Evolutionary conservation across 495 filamentous ascomycete species (phyloP), one percentile per base, ranked within the genome.

Genomic region (Pyrenula massariospora): DNA sequence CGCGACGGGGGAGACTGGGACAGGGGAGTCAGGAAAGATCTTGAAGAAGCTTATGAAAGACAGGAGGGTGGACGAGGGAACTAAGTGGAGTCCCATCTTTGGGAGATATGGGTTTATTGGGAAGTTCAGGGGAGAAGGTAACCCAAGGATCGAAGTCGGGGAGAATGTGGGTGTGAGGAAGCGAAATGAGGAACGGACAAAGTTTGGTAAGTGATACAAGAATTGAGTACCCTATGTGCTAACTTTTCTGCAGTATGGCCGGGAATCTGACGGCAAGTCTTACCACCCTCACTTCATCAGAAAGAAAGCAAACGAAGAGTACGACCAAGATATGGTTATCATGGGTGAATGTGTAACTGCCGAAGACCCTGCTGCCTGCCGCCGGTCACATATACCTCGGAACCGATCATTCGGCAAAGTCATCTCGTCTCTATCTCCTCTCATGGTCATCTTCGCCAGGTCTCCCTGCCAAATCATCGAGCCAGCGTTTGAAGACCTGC

Each of bases 41-140:
- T 67, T 94, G 55, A 92, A 92, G 74, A 84, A 84, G 61, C 63
- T 94, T 60, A 84, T 85, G 78, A 81, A 75, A 55, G 88, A 92
- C 70, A 77, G 90, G 48, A 72, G 90, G 57, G 86, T 94, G 2
- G 90, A 95, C 69, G 50, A 58, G 21, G 89, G 89, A 0, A 74
- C 73, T 1, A 88, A 81, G 66, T 93, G 80, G 66, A 84, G 78
- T 67, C 90, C 90, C 47, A 80, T 93, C 0, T 94, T 92, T 79
- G 90, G 90, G 22, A 73, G 89, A 50, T 95, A 94, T 72, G 83
- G 75, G 2, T 94, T 91, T 64, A 64, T 86, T 5, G 31, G 8
- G 31, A 42, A 42, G 49, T 67, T 72, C 31, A 56, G 61, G 42
- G 60, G 53, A 12, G 59, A 58, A 3, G 65, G 66, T 49, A 67